Conservation (phyloP, 805 yeast genomes). For the Pichia sporocuriosa region DNA sequence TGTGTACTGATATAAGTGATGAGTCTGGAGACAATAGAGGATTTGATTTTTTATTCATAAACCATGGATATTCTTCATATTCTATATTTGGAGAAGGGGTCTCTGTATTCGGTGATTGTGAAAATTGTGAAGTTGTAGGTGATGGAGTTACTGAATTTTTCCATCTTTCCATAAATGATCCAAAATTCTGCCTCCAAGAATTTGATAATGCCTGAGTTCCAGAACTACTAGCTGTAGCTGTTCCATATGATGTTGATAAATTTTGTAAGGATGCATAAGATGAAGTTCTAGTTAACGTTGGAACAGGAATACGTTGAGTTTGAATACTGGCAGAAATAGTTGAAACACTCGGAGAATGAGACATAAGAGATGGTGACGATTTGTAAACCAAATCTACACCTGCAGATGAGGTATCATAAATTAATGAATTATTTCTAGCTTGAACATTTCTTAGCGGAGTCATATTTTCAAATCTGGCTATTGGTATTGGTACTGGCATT, state of each 20-base stretch:
- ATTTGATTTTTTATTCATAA: conserved; percentile 2
- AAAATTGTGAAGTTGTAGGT: conserved; percentile 5
- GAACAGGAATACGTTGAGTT: conserved; percentile 18
- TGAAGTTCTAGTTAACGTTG: conserved; percentile 23
- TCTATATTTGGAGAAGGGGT: conserved; percentile 9
- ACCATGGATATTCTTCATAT: conserved; percentile 14
- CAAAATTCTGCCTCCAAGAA: conserved; percentile 28
- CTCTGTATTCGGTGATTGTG: conserved; percentile 3
- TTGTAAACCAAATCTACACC: not conserved
- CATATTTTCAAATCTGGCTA: not conserved
- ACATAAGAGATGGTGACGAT: conserved; percentile 2
- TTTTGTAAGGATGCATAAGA: conserved; percentile 32
- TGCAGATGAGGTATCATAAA: conserved; percentile 1
- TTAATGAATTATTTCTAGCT: conserved; percentile 3
- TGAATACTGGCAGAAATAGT: conserved; percentile 13
- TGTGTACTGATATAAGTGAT: conserved; percentile 7
- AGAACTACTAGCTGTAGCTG: conserved; percentile 5
- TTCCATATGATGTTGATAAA: conserved; percentile 33
- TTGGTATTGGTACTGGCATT: not conserved
- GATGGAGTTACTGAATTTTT: conserved; percentile 11
- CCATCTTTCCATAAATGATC: conserved; percentile 28
- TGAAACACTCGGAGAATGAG: conserved; percentile 13
- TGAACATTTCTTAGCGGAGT: not conserved
- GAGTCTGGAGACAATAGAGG: conserved; percentile 8
- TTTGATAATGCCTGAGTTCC: conserved; percentile 13